Base-by-base conservation (phyloP, 495 filamentous ascomycete genomes). In the Hypoxylon trugodes region DNA sequence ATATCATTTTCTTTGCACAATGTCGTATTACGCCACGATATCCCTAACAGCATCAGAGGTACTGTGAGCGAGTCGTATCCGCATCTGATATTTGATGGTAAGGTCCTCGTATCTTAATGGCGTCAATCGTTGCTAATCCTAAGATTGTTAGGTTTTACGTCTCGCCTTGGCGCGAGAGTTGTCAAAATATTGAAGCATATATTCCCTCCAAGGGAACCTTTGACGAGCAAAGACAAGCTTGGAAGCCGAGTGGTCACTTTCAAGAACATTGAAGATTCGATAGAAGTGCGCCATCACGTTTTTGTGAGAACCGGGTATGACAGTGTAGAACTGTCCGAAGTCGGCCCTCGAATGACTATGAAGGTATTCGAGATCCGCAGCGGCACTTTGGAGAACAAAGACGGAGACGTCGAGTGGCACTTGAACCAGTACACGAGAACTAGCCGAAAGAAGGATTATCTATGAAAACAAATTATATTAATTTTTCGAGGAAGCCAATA, bases 291-390 rank as follows among this genome's bases (percentile, higher is more conserved):
- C 6, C 80, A 82, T 50, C 79, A 82, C 52, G 79, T 82, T 22
- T 82, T 80, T 40, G 80, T 82, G 15, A 47, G 65, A 53, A 73
- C 68, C 7, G 62, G 68, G 12, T 95, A 92, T 71, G 84, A 93
- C 65, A 90, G 88, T 59, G 93, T 98, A 8, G 94, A 98, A 76
- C 76, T 98, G 60, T 90, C 92, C 13, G 95, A 98, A 74, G 96
- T 98, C 36, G 95, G 95, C 0, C 95, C 95, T 3, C 82, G 95
- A 53, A 96, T 98, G 89, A 96, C 93, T 4, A 96, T 99, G 93
- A 85, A 90, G 69, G 82, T 93, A 21, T 99, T 98, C 77, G 92
- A 96, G 74, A 96, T 99, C 58, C 82, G 92, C 42, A 87, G 90
- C 49, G 94, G 95, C n/a, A 95, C 94, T 2, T 78, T 96, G 40